Base-by-base conservation (phyloP, 2,329 filamentous ascomycete species). In the Nothopassalora personata region DNA sequence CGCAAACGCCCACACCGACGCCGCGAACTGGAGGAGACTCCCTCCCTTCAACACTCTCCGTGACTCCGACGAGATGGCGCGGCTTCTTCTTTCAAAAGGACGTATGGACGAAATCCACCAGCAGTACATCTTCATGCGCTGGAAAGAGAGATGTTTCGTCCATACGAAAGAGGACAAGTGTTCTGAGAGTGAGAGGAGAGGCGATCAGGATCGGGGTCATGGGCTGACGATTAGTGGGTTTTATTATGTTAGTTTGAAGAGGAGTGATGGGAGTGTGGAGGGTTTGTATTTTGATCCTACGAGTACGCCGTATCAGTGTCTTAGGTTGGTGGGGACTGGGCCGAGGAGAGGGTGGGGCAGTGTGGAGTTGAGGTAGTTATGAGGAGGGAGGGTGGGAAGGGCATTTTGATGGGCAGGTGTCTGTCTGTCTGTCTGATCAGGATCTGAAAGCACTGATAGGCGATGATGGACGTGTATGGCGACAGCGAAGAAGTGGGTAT, bases 121-220 rank as follows among this genome's bases (percentile, higher is more conserved):
- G 31, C 75, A 81, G n/a, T 83, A 79, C 74, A 74, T 83, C 27
- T 75, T 82, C 50, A 83, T 83, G 80, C 75, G 81, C 30, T 82
- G 80, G 80, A 83, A 83, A 67, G 81, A 81, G 67, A 73, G 75
- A 13, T 80, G 78, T 64, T 80, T 81, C 60, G 75, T 80, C 45
- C 71, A 72, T 57, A 28, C 60, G 13, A 65, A 67, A 34, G 64
- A 66, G 56, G 69, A 72, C 47, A 56, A 57, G 4, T 72, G 66
- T 45, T 56, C 58, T 23, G 66, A 60, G 45, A 48, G 57, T 4
- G 64, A 67, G 30, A 56, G 65, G 19, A 68, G 52, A 3, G 65
- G 64, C 28, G 67, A 71, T 54, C 71, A 69, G 45, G 68, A 71
- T 55, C 67, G 71, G 11, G 73, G 74, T 6, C 74, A 74, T 55